Conservation (phyloP, 352 stramenopile species). For the Phytophthora agathidicida region DNA sequence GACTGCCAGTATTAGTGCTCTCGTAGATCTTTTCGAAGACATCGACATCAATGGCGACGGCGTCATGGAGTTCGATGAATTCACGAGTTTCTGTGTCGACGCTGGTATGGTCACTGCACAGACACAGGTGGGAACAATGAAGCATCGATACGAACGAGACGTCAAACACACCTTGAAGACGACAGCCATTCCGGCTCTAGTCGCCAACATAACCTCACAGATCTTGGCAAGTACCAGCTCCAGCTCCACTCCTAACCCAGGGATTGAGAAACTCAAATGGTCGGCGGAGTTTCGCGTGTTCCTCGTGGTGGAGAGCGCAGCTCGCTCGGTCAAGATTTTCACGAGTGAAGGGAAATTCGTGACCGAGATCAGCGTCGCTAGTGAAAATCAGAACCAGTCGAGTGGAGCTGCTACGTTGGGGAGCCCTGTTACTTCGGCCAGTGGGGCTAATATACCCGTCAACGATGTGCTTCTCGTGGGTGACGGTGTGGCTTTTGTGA, state of each 20-base stretch:
- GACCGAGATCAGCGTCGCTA: slow-evolving; percentile 42
- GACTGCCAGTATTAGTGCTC: slow-evolving; percentile 52
- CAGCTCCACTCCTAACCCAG: slow-evolving; percentile 34
- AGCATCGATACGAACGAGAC: slow-evolving; percentile 79
- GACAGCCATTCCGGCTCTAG: not conserved
- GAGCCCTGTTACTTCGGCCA: not conserved
- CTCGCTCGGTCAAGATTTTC: slow-evolving; percentile 77
- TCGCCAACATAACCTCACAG: not conserved
- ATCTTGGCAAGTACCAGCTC: slow-evolving; percentile 10
- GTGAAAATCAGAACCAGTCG: slow-evolving; percentile 26
- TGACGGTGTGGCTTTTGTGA: slow-evolving; percentile 29
- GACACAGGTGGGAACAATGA: slow-evolving; percentile 46
- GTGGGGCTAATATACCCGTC: not conserved
- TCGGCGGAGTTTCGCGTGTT: slow-evolving; percentile 65
- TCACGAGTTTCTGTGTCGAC: slow-evolving; percentile 88
- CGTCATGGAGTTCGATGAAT: slow-evolving; percentile 87
- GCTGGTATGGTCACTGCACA: slow-evolving; percentile 82
- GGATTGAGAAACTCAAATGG: slow-evolving; percentile 79
- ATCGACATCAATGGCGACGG: slow-evolving; percentile 91
- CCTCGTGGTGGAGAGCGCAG: slow-evolving; percentile 68
- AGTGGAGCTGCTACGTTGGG: not conserved
- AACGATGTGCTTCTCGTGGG: slow-evolving; percentile 29
- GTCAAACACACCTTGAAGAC: slow-evolving; percentile 64
- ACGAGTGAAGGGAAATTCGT: slow-evolving; percentile 56
- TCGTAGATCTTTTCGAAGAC: slow-evolving; percentile 84